These are phyloP conservation scores for Stephania japonica DNA, from an alignment of 164 flowering plant genomes.

Conservation along the genomic window DNA sequence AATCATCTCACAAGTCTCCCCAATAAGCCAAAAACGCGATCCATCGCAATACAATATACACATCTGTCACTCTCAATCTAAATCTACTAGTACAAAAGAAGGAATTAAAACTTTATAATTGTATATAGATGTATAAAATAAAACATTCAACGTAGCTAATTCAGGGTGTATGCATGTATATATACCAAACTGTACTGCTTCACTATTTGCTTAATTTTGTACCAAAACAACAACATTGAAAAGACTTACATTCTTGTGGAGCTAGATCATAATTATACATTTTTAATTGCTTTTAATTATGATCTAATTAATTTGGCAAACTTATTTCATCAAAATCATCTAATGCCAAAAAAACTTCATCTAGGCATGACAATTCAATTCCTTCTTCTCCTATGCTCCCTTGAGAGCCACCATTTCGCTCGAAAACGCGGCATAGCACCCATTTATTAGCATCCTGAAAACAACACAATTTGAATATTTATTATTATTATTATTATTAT, in stretches of 20 bases:
- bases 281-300: not conserved
- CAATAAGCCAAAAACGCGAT: conserved; percentile 24
- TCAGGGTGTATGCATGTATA: not conserved
- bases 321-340: conserved; percentile 83
- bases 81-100: not conserved
- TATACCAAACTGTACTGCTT: not conserved
- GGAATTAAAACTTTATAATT: not conserved
- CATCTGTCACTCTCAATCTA: not conserved
- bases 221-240: not conserved
- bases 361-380: conserved; percentile 66
- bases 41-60: too few species aligned
- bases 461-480: not conserved
- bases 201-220: not conserved
- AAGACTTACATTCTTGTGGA: not conserved
- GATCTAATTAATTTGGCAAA: conserved; percentile 45
- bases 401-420: conserved; percentile 23
- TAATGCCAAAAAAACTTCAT: conserved; percentile 72
- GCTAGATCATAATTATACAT: not conserved
- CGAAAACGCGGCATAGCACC: conserved; percentile 69
- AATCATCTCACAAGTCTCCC: not conserved
- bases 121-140: not conserved
- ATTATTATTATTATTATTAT: too few species aligned
- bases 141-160: not conserved
- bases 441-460: conserved; percentile 48
- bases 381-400: conserved; percentile 31